Base-by-base conservation (phyloP, 345 rosid species). In the Clarkia xantiana region DNA sequence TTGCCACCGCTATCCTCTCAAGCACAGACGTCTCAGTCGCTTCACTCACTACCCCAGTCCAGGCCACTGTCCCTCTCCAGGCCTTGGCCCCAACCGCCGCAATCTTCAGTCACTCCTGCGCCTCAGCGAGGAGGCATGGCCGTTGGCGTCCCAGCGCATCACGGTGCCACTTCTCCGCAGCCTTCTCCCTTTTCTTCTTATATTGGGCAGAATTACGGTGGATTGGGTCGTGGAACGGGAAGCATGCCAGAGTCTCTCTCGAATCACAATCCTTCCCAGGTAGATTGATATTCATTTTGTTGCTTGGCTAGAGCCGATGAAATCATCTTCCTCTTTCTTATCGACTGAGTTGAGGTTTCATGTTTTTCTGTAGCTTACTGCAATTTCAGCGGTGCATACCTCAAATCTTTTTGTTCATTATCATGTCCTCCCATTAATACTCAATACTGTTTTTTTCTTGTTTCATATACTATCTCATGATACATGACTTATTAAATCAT, bases 1-100 rank as follows among this genome's bases (percentile, higher is more conserved):
- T 29, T 10, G 36, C 36, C 36, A 29, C 0, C 36, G 1, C 36
- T 29, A 1, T 45, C 48, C 40, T 10, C 56, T 42, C 44, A 53
- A 59, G 3, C 45, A 38, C 56, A 23, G 42, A 15, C 59, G 18
- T 49, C 61, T 34, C 61, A 57, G 52, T 10, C 61, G 9, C 54
- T 14, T 29, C 48, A 53, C 10, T 43, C 74, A 0, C 68, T 54
- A 36, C 18, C 75, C 51, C 54, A 54, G 14, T 55, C 60, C 4
- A 70, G 75, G 9, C 66, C 76, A 3, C 59, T 72, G 25, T 12
- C 69, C 51, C 62, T 77, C 36, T 62, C 81, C 45, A 72, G 90
- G 64, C 80, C 87, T 9, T 84, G 87, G 94, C 87, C 36, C 36
- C 36, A 80, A 45, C 93, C 76, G 55, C 78, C 76, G 51, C 64